These are phyloP conservation scores for Globisporangium iwayamae DNA, from an alignment of 352 stramenopile species.

Conservation along the genomic window DNA sequence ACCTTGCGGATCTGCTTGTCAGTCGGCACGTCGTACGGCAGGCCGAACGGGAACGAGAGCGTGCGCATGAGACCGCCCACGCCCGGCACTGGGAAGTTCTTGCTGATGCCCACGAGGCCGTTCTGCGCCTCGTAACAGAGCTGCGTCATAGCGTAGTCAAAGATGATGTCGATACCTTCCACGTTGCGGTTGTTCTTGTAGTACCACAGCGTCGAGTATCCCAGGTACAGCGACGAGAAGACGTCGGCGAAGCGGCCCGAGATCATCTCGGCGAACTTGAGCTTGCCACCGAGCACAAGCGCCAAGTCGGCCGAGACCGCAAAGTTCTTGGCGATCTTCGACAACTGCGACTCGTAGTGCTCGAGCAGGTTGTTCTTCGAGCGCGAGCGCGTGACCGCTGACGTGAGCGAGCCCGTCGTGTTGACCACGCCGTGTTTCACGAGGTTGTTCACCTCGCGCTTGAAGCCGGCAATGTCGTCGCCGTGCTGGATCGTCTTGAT, in stretches of 20 bases:
- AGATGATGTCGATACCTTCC: slow-evolving; percentile 93
- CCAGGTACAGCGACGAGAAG: slow-evolving; percentile 96
- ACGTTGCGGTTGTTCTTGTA: slow-evolving; percentile 94
- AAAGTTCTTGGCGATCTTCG: slow-evolving; percentile 96
- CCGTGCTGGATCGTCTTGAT: slow-evolving; percentile 96
- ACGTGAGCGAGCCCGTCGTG: slow-evolving; percentile 85
- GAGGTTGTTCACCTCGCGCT: slow-evolving; percentile 93
- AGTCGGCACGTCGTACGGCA: slow-evolving; percentile 88
- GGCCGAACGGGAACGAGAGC: slow-evolving; percentile 94
- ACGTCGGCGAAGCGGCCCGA: slow-evolving; percentile 96
- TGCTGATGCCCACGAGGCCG: slow-evolving; percentile 92
- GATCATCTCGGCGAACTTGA: slow-evolving; percentile 99
- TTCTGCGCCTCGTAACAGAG: slow-evolving; percentile 95
- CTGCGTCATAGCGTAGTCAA: slow-evolving; percentile 96
- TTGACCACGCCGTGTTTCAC: slow-evolving; percentile 93
- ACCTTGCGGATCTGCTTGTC: slow-evolving; percentile 86
- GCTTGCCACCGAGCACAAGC: slow-evolving; percentile 94
- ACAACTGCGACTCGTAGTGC: slow-evolving; percentile 97
- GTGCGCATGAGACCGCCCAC: slow-evolving; percentile 92
- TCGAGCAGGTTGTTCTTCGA: slow-evolving; percentile 91
- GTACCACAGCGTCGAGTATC: slow-evolving; percentile 97
- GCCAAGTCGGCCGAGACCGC: slow-evolving; percentile 94
- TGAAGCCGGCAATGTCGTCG: slow-evolving; percentile 92
- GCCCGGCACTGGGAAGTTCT: slow-evolving; percentile 95
- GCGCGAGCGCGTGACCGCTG: slow-evolving; percentile 88